phyloP scores from a whole-genome alignment of 1,139 yeast species.

The Yamadazyma membranifaciens region DNA sequence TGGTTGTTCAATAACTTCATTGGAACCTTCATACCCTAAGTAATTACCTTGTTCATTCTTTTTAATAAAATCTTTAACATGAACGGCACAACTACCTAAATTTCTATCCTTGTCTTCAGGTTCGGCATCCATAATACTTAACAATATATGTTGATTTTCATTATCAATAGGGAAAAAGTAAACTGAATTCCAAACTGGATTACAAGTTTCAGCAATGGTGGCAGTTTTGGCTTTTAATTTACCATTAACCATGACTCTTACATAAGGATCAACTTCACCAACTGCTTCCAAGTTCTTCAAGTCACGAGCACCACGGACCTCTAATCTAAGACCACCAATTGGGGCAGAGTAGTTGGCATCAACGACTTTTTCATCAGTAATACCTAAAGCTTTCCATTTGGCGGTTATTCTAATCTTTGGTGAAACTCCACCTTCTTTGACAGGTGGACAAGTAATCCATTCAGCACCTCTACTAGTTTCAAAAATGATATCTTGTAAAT shows the following conservation, averaged over 20 bases:
- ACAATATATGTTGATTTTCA: constrained; percentile 55
- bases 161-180: constrained; percentile 62
- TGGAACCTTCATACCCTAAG: constrained; percentile 52
- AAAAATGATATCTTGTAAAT: constrained; percentile 53
- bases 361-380: constrained; percentile 47
- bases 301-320: constrained; percentile 52
- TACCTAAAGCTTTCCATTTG: constrained; percentile 69
- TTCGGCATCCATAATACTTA: constrained; percentile 68
- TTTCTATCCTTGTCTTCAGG: constrained; percentile 60
- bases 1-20: constrained; percentile 44
- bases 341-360: constrained; percentile 51
- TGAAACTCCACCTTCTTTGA: constrained; percentile 28
- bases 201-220: constrained; percentile 52
- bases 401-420: constrained; percentile 56
- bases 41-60: constrained; percentile 45
- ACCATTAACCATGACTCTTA: constrained; percentile 57
- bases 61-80: constrained; percentile 49
- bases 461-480: constrained; percentile 54
- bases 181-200: constrained; percentile 60
- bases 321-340: constrained; percentile 64
- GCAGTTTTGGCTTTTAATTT: constrained; percentile 55
- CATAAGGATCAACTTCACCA: constrained; percentile 75
- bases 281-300: constrained; percentile 61
- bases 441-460: constrained; percentile 46
- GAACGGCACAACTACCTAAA: constrained; percentile 57